Percentiles rank a stretch among this genome's conserved stretches.
phyloP scores from a whole-genome alignment of 2,329 filamentous ascomycete genomes.

The Exophiala aquamarina region DNA sequence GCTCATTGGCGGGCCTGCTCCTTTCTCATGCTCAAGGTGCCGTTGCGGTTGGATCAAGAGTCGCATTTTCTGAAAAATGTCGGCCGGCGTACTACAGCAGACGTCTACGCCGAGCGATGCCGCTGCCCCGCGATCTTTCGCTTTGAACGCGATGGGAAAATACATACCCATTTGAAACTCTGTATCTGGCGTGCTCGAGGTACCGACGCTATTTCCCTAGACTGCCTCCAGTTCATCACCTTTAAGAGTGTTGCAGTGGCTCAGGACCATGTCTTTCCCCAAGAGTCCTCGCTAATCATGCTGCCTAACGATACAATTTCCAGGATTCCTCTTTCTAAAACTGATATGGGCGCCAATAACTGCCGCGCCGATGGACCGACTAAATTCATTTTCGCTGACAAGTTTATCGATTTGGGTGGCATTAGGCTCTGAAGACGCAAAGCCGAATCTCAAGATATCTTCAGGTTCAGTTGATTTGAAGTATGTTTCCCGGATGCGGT shows the following conservation, averaged over 20 bases:
- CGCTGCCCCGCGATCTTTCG: slow-evolving; percentile 17
- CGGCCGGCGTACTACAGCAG: slow-evolving; percentile 30
- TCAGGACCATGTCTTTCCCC: slow-evolving; percentile 12
- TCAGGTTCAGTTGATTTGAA: slow-evolving; percentile 3
- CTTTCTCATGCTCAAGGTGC: slow-evolving; percentile 16
- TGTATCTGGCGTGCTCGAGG: slow-evolving; percentile 33
- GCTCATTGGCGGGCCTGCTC: slow-evolving; percentile 12
- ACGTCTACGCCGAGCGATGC: slow-evolving; percentile 32
- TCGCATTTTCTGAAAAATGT: slow-evolving; percentile 33
- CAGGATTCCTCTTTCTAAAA: slow-evolving; percentile 7
- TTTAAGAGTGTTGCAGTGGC: slow-evolving; percentile 7
- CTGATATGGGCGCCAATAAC: slow-evolving; percentile 10
- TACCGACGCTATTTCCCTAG: slow-evolving; percentile 14
- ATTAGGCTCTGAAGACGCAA: slow-evolving; percentile 10
- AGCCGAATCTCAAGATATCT: slow-evolving; percentile 14
- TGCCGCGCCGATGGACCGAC: slow-evolving; percentile 7
- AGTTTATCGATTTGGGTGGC: slow-evolving; percentile 2
- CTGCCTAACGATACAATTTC: slow-evolving; percentile 7
- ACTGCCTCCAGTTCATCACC: slow-evolving; percentile 25
- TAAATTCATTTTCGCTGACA: slow-evolving; percentile 7
- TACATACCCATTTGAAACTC: slow-evolving; percentile 36
- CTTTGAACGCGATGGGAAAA: slow-evolving; percentile 29
- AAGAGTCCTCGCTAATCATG: slow-evolving; percentile 10
- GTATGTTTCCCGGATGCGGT: slow-evolving; percentile 5
- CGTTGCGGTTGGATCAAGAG: slow-evolving; percentile 31